Evolutionary conservation across 2,329 filamentous ascomycete genomes (phyloP), one percentile per base, ranked within the genome.

Genomic region (Colletotrichum tanaceti): DNA sequence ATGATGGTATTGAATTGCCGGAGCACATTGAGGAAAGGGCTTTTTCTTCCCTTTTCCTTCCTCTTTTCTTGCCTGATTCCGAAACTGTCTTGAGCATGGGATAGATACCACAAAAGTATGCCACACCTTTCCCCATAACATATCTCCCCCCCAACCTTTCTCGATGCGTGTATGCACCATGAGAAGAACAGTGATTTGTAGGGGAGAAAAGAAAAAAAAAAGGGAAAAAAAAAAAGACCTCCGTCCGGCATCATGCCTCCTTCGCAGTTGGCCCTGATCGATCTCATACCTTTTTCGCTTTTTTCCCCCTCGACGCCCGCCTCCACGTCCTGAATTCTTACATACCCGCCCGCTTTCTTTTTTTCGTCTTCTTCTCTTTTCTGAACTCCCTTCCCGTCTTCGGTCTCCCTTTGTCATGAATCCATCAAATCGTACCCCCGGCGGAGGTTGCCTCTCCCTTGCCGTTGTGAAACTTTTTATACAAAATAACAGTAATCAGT

Each of bases 361-460:
- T n/a, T n/a, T n/a, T n/a, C n/a, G n/a, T n/a, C n/a, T n/a, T n/a
- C n/a, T n/a, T n/a, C n/a, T n/a, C n/a, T n/a, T n/a, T n/a, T n/a
- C n/a, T n/a, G n/a, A n/a, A n/a, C n/a, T n/a, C 13, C 32, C 28
- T 10, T 35, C 28, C 18, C n/a, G 7, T 10, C 49, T 32, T 28
- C 28, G 6, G 28, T 28, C 28, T 35, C 28, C 4, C 28, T 18
- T 28, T 7, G 50, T 53, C 50, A 53, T 55, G 20, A 41, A 43
- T 38, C 20, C 53, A 39, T 55, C 38, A 55, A 43, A 41, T 71
- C 70, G 53, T 71, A 49, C 38, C 55, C 46, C n/a, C n/a, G 24
- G 53, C 54, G 59, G 39, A 38, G 54, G 47, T 20, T 28, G 38
- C 22, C 18, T 18, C 35, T 47, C 49, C 24, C 58, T 32, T 43